These are phyloP conservation scores for Aspergillus tamarii DNA, from an alignment of 2,329 filamentous ascomycete species.

Conservation along the genomic window DNA sequence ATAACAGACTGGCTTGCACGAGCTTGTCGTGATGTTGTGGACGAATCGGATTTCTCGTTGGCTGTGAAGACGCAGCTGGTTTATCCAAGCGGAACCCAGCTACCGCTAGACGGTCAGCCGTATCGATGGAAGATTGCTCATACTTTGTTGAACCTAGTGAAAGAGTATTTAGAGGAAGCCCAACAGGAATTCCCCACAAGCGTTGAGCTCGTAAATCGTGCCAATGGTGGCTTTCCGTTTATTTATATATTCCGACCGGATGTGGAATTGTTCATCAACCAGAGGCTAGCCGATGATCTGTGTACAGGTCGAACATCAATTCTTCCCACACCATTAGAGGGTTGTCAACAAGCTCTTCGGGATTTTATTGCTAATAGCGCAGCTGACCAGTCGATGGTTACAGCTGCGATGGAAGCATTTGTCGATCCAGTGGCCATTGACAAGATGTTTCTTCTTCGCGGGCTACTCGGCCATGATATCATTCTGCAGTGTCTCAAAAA, in stretches of 20 bases:
- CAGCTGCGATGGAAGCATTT: slow-evolving; percentile 26
- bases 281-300: slow-evolving; percentile 47
- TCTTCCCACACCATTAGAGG: slow-evolving; percentile 27
- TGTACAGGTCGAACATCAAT: slow-evolving; percentile 34
- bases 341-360: slow-evolving; percentile 26
- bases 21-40: slow-evolving; percentile 62
- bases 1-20: slow-evolving; percentile 55
- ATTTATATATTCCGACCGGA: slow-evolving; percentile 58
- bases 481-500: slow-evolving; percentile 64
- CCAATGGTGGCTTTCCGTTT: slow-evolving; percentile 54
- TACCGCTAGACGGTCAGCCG: slow-evolving; percentile 56
- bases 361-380: slow-evolving; percentile 34
- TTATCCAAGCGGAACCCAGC: slow-evolving; percentile 57
- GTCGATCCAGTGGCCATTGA: slow-evolving; percentile 33
- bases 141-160: slow-evolving; percentile 45
- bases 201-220: slow-evolving; percentile 53
- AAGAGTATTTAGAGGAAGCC: slow-evolving; percentile 41
- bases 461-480: slow-evolving; percentile 64
- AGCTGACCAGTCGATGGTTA: slow-evolving; percentile 11
- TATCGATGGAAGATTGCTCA: slow-evolving; percentile 55
- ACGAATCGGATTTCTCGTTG: slow-evolving; percentile 64
- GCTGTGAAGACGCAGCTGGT: slow-evolving; percentile 60
- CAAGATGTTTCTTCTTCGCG: slow-evolving; percentile 62
- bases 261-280: slow-evolving; percentile 50
- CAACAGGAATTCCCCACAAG: slow-evolving; percentile 45